Percentiles rank a stretch among this genome's conserved stretches.
These are phyloP conservation scores for Auriscalpium vulgare DNA, from an alignment of 768 basidiomycete genomes.

Conservation along the genomic window DNA sequence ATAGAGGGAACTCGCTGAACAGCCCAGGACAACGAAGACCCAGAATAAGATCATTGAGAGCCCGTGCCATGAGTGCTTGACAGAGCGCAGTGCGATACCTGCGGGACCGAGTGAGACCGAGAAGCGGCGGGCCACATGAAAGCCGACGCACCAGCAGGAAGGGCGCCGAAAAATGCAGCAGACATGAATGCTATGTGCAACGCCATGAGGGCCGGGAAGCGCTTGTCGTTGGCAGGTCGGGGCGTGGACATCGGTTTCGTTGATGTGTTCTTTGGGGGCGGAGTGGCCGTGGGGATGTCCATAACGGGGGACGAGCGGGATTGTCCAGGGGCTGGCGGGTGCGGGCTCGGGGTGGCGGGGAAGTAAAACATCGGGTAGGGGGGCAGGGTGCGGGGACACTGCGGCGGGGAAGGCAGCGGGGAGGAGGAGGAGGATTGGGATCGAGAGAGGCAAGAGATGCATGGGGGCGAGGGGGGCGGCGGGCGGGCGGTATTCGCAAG, in stretches of 20 bases:
- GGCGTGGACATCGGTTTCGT: slow-evolving; percentile 73
- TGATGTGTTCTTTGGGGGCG: slow-evolving; percentile 51
- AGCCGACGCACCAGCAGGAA: slow-evolving; percentile 62
- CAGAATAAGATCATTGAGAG: slow-evolving; percentile 59
- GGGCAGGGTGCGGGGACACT: slow-evolving; percentile 3
- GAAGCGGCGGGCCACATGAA: neutral
- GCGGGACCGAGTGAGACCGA: slow-evolving; percentile 4
- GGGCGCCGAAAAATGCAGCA: slow-evolving; percentile 73
- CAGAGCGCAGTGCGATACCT: slow-evolving; percentile 79
- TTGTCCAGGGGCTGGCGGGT: too few relatives aligned
- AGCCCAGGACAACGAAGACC: slow-evolving; percentile 50
- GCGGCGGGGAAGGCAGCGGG: slow-evolving; percentile 10
- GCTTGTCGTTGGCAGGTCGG: slow-evolving; percentile 47
- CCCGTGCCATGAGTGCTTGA: slow-evolving; percentile 58
- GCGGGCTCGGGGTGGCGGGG: too few relatives aligned
- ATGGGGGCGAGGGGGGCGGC: slow-evolving; percentile 3
- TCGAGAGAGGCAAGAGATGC: slow-evolving; percentile 9
- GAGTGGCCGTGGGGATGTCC: slow-evolving; percentile 38
- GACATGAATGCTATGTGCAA: slow-evolving; percentile 69
- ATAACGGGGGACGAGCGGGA: neutral
- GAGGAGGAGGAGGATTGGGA: slow-evolving; percentile 9
- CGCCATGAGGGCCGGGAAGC: slow-evolving; percentile 64
- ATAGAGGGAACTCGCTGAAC: slow-evolving; percentile 63
- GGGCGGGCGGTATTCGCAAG: neutral
- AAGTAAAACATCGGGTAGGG: slow-evolving; percentile 1